These are phyloP conservation scores for Hibiscus mutabilis DNA, from an alignment of 345 rosid genomes.

Conservation along the genomic window DNA sequence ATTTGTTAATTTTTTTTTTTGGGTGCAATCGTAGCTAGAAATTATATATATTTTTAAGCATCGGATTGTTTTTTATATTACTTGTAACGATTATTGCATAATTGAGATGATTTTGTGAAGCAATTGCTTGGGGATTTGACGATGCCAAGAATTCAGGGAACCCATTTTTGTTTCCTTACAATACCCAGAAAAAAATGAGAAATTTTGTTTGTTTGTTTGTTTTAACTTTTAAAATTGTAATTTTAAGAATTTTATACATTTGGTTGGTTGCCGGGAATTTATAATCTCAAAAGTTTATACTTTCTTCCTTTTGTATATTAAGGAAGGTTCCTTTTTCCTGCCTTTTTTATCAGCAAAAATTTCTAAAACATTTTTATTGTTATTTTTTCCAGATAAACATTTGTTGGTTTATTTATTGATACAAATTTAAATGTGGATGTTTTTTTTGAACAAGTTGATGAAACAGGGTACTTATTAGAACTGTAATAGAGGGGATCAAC, in stretches of 20 bases:
- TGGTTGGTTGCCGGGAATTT: background rate
- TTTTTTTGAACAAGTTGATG: conserved; percentile 21
- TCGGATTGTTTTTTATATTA: background rate
- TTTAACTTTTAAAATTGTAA: too few relatives aligned
- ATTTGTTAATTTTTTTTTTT: background rate
- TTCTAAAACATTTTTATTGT: background rate
- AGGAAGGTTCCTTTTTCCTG: background rate
- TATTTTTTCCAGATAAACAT: background rate
- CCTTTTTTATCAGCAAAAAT: background rate
- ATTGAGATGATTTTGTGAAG: background rate
- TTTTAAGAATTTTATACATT: background rate
- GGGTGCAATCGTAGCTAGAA: conserved; percentile 4
- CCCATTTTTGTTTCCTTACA: conserved; percentile 9
- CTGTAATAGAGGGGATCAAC: conserved; percentile 7
- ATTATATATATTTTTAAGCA: background rate
- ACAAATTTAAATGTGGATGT: conserved; percentile 11
- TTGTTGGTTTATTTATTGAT: conserved; percentile 3
- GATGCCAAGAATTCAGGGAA: background rate
- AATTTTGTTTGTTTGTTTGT: too few relatives aligned
- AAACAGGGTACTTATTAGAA: conserved; percentile 18
- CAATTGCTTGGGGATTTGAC: background rate
- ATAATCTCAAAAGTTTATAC: background rate
- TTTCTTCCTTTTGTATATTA: background rate
- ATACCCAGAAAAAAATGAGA: background rate
- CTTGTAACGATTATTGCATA: conserved; percentile 10